Base-by-base conservation (phyloP, 805 yeast genomes). In the Tanozyma kutaoensis region DNA sequence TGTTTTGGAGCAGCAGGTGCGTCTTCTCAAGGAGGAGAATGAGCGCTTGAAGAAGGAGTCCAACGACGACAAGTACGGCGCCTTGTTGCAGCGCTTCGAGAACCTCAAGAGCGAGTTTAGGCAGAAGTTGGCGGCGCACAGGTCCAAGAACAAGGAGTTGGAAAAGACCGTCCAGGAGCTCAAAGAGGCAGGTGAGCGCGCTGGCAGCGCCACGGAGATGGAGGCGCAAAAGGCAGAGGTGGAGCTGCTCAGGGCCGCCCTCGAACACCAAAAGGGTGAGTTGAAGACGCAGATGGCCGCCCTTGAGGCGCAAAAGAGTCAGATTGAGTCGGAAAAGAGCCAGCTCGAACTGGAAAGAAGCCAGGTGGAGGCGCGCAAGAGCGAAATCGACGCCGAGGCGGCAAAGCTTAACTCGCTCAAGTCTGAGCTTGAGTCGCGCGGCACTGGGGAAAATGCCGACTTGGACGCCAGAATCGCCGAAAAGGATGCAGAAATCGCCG, bases 31-130 rank as follows among this genome's bases (percentile, higher is more conserved):
- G 21, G 70, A 69, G 34, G 82, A 78, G 33, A 58, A 62, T 28
- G 66, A 65, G n/a, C 57, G 70, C 14, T 69, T 81, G 72, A 71
- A 69, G 46, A 52, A 48, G 12, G 39, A 34, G 24, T 28, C 36
- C 6, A 33, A 33, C 16, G 30, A 35, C 13, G 43, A 37, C 21
- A 51, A 50, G 24, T 29, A 48, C 16, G 54, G 52, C 13, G 39
- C 35, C 3, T 42, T 52, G 39, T 45, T 39, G 30, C 46, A 42
- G n/a, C 39, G 56, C 17, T 52, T 50, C 24, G 48, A 50, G 22
- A 43, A 42, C 13, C 41, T 54, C 24, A 44, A 50, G 20, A 36
- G 39, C 21, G 55, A 49, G 27, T 46, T 43, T 27, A 40, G 33
- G 19, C 35, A 46, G 22, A 48, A 46, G 20, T 40, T 53, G 20